Evolutionary conservation across 2,329 filamentous ascomycete genomes (phyloP).

Genomic region (Calonectria crousiana): DNA sequence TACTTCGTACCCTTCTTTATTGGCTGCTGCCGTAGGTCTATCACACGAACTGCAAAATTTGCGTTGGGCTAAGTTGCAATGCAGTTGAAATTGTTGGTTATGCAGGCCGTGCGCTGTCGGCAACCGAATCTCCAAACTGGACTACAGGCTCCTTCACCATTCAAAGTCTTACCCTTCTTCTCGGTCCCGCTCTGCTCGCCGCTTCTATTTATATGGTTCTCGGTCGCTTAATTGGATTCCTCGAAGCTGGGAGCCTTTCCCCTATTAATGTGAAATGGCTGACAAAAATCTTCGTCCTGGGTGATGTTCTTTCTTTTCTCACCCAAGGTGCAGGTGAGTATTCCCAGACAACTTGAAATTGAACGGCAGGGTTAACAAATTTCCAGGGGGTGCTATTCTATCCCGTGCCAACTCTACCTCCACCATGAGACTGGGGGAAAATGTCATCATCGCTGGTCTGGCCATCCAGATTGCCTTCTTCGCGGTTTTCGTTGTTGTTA

Average conservation of each 20-base stretch:
- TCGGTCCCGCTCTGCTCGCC: slow-evolving; percentile 55
- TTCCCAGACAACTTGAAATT: no score
- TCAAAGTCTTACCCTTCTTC: slow-evolving; percentile 48
- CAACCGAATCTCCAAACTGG: slow-evolving; percentile 48
- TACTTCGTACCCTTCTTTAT: slow-evolving; percentile 62
- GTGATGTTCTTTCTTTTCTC: slow-evolving; percentile 58
- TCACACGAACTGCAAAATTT: no score
- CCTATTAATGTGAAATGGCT: slow-evolving; percentile 9
- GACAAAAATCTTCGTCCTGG: slow-evolving; percentile 62
- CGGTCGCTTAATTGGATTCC: slow-evolving; percentile 2
- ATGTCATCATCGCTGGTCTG: not conserved
- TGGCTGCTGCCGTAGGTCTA: slow-evolving; percentile 57
- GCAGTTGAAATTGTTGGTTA: slow-evolving; percentile 48
- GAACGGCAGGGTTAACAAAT: no score
- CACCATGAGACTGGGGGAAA: not conserved
- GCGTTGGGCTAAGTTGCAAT: not conserved
- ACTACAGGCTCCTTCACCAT: slow-evolving; percentile 49
- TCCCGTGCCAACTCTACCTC: not conserved
- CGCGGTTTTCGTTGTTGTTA: not conserved
- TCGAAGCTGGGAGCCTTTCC: not conserved
- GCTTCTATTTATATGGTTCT: slow-evolving; percentile 54
- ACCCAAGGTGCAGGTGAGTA: slow-evolving; percentile 35
- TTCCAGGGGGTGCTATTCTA: not conserved
- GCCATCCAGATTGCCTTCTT: slow-evolving; percentile 2
- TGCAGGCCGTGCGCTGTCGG: slow-evolving; percentile 59